Base-by-base conservation (phyloP, 2,329 filamentous ascomycete genomes). In the Sclerotiophoma versabilis region DNA sequence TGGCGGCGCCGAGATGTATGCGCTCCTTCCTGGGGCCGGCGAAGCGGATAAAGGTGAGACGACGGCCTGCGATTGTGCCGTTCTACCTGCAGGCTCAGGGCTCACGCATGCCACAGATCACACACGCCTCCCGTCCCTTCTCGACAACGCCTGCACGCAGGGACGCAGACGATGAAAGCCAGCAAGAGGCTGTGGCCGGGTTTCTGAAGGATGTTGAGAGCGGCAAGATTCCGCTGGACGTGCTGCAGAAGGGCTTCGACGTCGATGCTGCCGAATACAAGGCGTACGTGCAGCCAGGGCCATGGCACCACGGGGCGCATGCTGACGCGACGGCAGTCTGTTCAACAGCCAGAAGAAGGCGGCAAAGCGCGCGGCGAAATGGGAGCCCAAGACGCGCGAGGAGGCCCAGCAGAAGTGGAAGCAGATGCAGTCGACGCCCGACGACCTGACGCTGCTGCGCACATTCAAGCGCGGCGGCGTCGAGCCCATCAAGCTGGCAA, bases 1-100 rank as follows among this genome's bases (percentile, higher is more conserved):
- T 81, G 79, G 75, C 79, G 51, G 67, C 73, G 56, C 76, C 77
- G 49, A 65, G 75, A 60, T 79, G 75, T 72, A 65, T 75, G 59
- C 72, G 77, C 65, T 77, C 79, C 43, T 71, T 80, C 6, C 60
- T 77, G 57, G 73, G 74, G 59, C 69, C 76, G 15, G 69, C 71
- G 22, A 81, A 79, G 69, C 71, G 78, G 59, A 60, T 75, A 32
- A 76, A 74, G 69, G 79, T 80, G 57, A 49, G 64, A 45, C 45
- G 32, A 34, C 5, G 20, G 17, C 17, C 33, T 5, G 12, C 15
- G 23, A 19, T 23, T 20, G 10, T 5, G n/a, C 4, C 5, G 5
- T 14, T 29, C 29, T 22, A 22, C n/a, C 4, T 11, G 32, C 32
- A n/a, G 23, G 33, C 44, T 19, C 38, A 37, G 41, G 45, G 49